phyloP scores from a whole-genome alignment of 257 asterid genomes.

The Solanum pinnatisectum region DNA sequence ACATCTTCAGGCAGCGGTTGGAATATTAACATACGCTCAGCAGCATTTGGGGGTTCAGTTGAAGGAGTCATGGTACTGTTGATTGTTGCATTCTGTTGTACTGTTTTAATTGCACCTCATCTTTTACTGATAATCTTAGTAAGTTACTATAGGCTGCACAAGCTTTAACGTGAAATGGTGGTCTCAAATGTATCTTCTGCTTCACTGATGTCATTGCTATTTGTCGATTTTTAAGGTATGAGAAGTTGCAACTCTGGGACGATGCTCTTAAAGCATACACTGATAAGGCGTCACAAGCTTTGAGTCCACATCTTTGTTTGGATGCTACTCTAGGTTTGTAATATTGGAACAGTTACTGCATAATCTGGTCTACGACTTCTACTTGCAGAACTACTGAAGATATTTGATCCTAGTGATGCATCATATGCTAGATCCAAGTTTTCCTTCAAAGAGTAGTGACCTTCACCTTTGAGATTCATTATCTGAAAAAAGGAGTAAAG shows the following conservation, averaged over 20 bases:
- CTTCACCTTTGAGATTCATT: not conserved
- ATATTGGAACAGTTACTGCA: conserved; percentile 5
- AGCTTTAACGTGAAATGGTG: not conserved
- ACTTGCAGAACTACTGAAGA: not conserved
- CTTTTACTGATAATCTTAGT: not conserved
- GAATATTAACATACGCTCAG: conserved; percentile 91
- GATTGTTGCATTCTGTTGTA: not conserved
- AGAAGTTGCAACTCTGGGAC: conserved; percentile 94
- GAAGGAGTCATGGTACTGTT: conserved; percentile 86
- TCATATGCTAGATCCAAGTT: not conserved
- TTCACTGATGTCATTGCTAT: not conserved
- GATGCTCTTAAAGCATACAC: conserved; percentile 98
- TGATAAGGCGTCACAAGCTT: conserved; percentile 70
- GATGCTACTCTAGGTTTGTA: conserved; percentile 91
- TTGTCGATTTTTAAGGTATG: conserved; percentile 47
- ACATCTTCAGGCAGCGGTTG: conserved; percentile 78
- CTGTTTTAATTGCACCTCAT: not conserved
- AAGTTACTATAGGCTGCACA: not conserved
- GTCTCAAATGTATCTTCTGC: not conserved
- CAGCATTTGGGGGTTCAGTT: conserved; percentile 82
- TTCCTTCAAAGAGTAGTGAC: not conserved
- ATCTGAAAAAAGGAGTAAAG: not conserved
- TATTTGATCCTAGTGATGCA: not conserved
- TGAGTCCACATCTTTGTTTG: conserved; percentile 58
- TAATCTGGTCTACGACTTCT: not conserved